Base-by-base conservation (phyloP, 106 monocot genomes). In the Hemerocallis citrina region DNA sequence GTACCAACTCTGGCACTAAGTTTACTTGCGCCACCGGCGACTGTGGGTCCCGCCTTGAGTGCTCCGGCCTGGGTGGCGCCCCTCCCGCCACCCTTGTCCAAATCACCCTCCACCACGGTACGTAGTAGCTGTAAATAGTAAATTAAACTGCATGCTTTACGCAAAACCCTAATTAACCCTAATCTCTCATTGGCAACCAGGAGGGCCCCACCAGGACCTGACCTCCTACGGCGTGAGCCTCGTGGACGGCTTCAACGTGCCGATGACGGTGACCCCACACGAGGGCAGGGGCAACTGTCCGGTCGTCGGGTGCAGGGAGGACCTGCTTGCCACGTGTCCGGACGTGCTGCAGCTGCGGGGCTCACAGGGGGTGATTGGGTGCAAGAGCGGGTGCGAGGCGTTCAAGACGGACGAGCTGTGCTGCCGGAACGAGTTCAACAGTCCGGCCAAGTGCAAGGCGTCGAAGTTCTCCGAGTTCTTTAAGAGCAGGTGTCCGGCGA, bases 241-340 rank as follows among this genome's bases (percentile, higher is more conserved):
- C 19, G 95, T 96, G 39, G 95, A 96, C 78, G 95, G 95, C 16
- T 96, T 77, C 81, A 96, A 96, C 57, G 62, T 96, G 20, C 70
- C 70, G 9, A 72, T 91, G 81, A 77, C 87, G 6, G 69, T 96
- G 3, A 91, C 95, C 0, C 95, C 95, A 1, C 95, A 96, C 69
- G 84, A 84, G 56, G 95, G 95, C n/a, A 56, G 43, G 5, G 95
- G 95, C 0, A 50, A 49, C 40, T 96, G 95, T 69, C 95, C 95
- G 11, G 89, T 89, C 13, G 84, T 96, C 20, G 95, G 84, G 9
- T 96, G 95, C 81, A 69, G 84, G 15, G 72, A 57, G 9, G 54
- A 96, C 56, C 77, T 96, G 32, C 76, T 86, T 14, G 17, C 68
- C 19, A 74, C 77, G 5, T 96, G 95, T 55, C 95, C 95, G 3